Evolutionary conservation across 345 rosid species (phyloP), one percentile per base, ranked within the genome.

Genomic region (Gossypium thurberi): DNA sequence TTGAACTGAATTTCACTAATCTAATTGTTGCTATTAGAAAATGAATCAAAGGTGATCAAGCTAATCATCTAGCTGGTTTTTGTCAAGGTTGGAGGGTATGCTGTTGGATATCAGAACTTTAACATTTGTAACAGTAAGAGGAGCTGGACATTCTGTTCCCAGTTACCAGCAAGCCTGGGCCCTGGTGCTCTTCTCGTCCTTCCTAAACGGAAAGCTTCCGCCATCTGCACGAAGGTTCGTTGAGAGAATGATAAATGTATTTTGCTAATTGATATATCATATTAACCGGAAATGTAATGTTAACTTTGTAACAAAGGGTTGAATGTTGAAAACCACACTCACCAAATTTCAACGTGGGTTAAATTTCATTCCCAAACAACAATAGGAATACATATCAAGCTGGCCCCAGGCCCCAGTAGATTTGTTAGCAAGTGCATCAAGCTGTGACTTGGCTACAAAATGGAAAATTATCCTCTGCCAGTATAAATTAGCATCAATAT

Each of bases 81-180:
- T 55, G 4, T 55, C 59, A 55, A 55, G 26, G 59, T 55, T 55
- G 59, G 59, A 55, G 59, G 59, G 25, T 55, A 20, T 55, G 26
- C 13, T 18, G 14, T 20, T 55, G 59, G 59, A 55, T 55, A 55
- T 20, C 59, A 55, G 26, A 9, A 55, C 59, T 55, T 55, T 55
- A 8, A 55, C 13, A 55, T 55, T 55, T 55, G 26, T 55, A 55
- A 20, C 59, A 18, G 59, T 55, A 55, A 55, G 59, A 20, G 59
- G 26, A 20, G 59, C 26, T 55, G 26, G 59, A 55, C 59, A 55
- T 55, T 55, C n/a, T 26, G 64, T 70, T 15, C 64, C 74, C 2
- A 70, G 61, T 43, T 53, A 70, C 63, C 74, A 70, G 20, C 33
- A 63, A 55, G 74, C 55, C 8, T 8, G 63, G 15, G 74, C 74